These are phyloP conservation scores for Triticum turgidum DNA, from an alignment of 176 grass and related monocot genomes.

Conservation along the genomic window DNA sequence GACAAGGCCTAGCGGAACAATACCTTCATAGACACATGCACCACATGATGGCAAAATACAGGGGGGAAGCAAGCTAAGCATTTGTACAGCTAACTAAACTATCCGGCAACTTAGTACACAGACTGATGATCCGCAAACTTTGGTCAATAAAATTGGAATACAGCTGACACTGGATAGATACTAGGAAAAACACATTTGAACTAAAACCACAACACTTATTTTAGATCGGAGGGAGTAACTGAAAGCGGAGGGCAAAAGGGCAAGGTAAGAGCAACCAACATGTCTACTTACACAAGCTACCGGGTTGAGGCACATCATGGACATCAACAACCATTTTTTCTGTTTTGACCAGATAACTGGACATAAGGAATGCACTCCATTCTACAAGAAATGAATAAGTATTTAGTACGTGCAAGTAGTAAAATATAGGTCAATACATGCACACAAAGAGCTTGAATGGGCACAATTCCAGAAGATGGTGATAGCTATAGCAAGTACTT, in stretches of 20 bases:
- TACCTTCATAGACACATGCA: slow-evolving; percentile 2
- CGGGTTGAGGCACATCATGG: slow-evolving; percentile 79
- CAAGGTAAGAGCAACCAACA: not conserved
- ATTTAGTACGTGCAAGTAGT: not conserved
- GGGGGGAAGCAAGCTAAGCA: not conserved
- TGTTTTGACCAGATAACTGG: slow-evolving; percentile 84
- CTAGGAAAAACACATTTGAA: not conserved
- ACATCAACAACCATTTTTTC: slow-evolving; percentile 75
- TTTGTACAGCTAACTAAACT: not conserved
- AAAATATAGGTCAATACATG: not conserved
- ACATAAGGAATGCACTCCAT: slow-evolving; percentile 68
- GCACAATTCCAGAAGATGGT: not conserved
- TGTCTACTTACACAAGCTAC: slow-evolving; percentile 63
- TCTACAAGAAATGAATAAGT: slow-evolving; percentile 38
- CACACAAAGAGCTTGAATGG: not conserved
- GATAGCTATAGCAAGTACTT: not conserved
- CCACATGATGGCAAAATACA: not conserved
- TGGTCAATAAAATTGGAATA: not conserved
- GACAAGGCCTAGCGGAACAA: not conserved
- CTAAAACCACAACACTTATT: no score
- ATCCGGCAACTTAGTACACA: not conserved
- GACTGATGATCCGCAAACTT: not conserved
- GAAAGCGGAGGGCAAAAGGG: not conserved
- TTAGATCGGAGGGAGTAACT: not conserved
- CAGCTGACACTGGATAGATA: not conserved